These are phyloP conservation scores for Myxozyma geophila DNA, from an alignment of 805 yeast genomes.

Conservation along the genomic window DNA sequence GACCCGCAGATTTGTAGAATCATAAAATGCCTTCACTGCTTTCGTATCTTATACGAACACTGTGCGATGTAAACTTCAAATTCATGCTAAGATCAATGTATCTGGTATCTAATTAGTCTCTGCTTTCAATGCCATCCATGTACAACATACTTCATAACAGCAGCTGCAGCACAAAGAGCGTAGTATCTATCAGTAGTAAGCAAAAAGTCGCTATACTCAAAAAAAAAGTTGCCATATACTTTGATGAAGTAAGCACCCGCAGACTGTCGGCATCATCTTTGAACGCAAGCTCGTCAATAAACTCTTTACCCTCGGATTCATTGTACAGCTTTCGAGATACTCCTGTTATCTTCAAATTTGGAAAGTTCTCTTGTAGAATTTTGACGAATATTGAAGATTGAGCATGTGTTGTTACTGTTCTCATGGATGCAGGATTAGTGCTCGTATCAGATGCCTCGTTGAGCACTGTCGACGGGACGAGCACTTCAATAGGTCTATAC, in stretches of 20 bases:
- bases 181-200: slow-evolving; percentile 22
- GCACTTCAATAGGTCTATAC: slow-evolving; percentile 43
- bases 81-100: slow-evolving; percentile 29
- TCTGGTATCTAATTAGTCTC: slow-evolving; percentile 30
- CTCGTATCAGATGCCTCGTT: background rate
- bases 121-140: background rate
- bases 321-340: slow-evolving; percentile 42
- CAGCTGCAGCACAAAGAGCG: slow-evolving; percentile 45
- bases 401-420: background rate
- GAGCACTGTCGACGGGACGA: slow-evolving; percentile 7
- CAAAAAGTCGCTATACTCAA: too few species aligned
- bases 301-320: slow-evolving; percentile 40
- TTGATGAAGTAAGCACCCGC: slow-evolving; percentile 42
- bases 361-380: slow-evolving; percentile 46
- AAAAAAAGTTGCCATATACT: slow-evolving; percentile 18
- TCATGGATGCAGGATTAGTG: background rate
- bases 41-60: slow-evolving; percentile 27
- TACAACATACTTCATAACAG: slow-evolving; percentile 4
- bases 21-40: slow-evolving; percentile 26
- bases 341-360: slow-evolving; percentile 41
- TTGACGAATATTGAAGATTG: slow-evolving; percentile 2
- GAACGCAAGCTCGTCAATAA: slow-evolving; percentile 34
- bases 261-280: slow-evolving; percentile 38
- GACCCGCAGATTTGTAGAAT: background rate
- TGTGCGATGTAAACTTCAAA: slow-evolving; percentile 40